A percentile compares a stretch with the other conserved stretches of the same genome.
Conservation (phyloP, 2,329 filamentous ascomycete genomes). For the Talaromyces sp. region DNA sequence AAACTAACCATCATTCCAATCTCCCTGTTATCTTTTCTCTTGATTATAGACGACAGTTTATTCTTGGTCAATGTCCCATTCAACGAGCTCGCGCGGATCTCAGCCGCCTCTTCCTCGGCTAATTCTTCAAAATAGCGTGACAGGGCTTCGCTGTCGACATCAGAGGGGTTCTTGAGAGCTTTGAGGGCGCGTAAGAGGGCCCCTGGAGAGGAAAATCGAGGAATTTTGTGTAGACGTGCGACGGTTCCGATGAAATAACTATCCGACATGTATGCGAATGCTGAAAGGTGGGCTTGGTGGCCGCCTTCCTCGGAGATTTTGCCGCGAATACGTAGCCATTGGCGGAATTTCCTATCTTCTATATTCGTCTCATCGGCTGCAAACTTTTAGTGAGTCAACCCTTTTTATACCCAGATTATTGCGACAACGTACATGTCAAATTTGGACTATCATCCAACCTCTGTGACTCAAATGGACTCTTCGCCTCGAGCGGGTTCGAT, state of each 20-base stretch:
- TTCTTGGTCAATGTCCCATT: conserved; percentile 34
- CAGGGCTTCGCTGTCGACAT: conserved; percentile 42
- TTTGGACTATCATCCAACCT: not conserved
- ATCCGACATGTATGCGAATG: conserved; percentile 90
- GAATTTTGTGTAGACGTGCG: conserved; percentile 73
- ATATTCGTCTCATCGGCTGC: conserved; percentile 49
- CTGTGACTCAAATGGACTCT: conserved; percentile 6
- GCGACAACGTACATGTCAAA: conserved; percentile 6
- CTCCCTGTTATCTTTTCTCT: conserved; percentile 29
- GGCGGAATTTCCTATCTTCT: conserved; percentile 64
- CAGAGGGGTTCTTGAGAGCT: conserved; percentile 42
- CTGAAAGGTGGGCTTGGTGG: conserved; percentile 75
- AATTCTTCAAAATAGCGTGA: conserved; percentile 40
- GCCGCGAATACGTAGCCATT: conserved; percentile 53
- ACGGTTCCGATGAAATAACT: conserved; percentile 92
- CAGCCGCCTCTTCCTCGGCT: conserved; percentile 41
- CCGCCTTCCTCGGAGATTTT: conserved; percentile 70
- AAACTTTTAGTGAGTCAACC: not conserved
- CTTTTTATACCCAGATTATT: not conserved
- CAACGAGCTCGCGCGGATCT: conserved; percentile 32
- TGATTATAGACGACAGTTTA: conserved; percentile 20
- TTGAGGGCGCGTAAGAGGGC: conserved; percentile 40
- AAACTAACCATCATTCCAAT: conserved; percentile 52
- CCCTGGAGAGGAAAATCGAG: conserved; percentile 61
- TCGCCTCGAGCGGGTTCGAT: not conserved